A percentile compares a stretch with the other conserved stretches of the same genome.
Evolutionary conservation across 805 yeast genomes (phyloP).

Genomic region (Clavispora santaluciae): DNA sequence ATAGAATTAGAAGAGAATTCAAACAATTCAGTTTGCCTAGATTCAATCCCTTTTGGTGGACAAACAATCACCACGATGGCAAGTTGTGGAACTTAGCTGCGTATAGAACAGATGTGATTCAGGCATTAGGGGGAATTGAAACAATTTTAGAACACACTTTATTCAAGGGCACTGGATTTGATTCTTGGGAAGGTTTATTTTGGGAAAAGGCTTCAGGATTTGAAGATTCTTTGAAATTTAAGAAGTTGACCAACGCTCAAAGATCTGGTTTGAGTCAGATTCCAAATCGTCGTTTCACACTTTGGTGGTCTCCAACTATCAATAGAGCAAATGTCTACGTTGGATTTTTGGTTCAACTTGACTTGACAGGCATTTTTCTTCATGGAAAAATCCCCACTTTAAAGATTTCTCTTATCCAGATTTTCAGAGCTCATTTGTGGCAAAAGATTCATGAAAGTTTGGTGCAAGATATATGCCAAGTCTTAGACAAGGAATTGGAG

Average conservation of each 20-base stretch:
- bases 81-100: slow-evolving; percentile 90
- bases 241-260: slow-evolving; percentile 95
- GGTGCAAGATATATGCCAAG: slow-evolving; percentile 90
- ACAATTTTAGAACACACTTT: slow-evolving; percentile 92
- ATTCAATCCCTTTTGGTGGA: slow-evolving; percentile 95
- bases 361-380: slow-evolving; percentile 90
- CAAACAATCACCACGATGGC: slow-evolving; percentile 89
- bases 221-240: slow-evolving; percentile 92
- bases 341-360: slow-evolving; percentile 94
- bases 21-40: slow-evolving; percentile 67
- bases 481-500: slow-evolving; percentile 81
- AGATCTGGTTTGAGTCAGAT: slow-evolving; percentile 95
- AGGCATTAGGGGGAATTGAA: slow-evolving; percentile 95
- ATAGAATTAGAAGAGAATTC: slow-evolving; percentile 76
- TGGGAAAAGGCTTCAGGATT: slow-evolving; percentile 99
- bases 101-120: slow-evolving; percentile 92
- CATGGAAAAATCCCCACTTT: slow-evolving; percentile 98
- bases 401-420: slow-evolving; percentile 91
- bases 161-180: slow-evolving; percentile 96
- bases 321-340: slow-evolving; percentile 97
- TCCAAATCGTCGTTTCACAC: slow-evolving; percentile 93
- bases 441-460: slow-evolving; percentile 96
- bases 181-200: slow-evolving; percentile 96
- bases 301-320: slow-evolving; percentile 99
- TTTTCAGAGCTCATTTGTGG: slow-evolving; percentile 97